Base-by-base conservation (phyloP, 352 stramenopile genomes). In the Globisporangium lucens region DNA sequence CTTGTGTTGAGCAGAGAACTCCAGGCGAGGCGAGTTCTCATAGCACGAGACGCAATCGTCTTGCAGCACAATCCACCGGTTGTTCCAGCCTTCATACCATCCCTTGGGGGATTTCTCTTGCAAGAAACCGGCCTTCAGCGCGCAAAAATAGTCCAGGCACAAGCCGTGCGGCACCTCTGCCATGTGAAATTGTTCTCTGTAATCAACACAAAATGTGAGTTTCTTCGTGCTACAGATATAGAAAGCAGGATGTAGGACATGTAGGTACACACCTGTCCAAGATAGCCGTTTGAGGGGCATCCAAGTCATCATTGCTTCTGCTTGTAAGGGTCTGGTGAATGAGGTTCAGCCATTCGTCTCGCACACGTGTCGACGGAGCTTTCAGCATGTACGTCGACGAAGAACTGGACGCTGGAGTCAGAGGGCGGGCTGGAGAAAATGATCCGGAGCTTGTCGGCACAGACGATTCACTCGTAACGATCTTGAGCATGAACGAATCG, bases 1-100 rank as follows among this genome's bases (percentile, higher is more conserved):
- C 57, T 85, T 81, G 47, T 91, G 91, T 59, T 95, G 87, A 0
- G 66, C 75, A 38, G 86, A 83, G 68, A 90, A 90, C 35, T 91
- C 83, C 1, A 94, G 68, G 13, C 79, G 85, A 12, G 87, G 87
- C 4, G 85, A 92, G 63, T 89, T 91, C 53, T 95, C 87, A 60
- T 90, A 95, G 68, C 85, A 93, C 12, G 79, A 87, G 20, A 95
- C 58, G 62, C 87, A 75, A 30, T 85, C 76, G 10, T 90, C 78
- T 72, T 93, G 80, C n/a, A 95, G 69, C 35, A 95, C 85, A 38
- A 95, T 72, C 87, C 87, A 95, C 4, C 85, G 79, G 47, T 83
- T 90, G 53, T 82, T 89, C 83, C 85, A 92, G 51, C 83, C 86
- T 75, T 95, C 87, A 36, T 93, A 93, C 84, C 85, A 95, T 0